Percentiles rank a stretch among this genome's conserved stretches.
These are phyloP conservation scores for Sclerotinia minor DNA, from an alignment of 2,329 filamentous ascomycete genomes.

Conservation along the genomic window DNA sequence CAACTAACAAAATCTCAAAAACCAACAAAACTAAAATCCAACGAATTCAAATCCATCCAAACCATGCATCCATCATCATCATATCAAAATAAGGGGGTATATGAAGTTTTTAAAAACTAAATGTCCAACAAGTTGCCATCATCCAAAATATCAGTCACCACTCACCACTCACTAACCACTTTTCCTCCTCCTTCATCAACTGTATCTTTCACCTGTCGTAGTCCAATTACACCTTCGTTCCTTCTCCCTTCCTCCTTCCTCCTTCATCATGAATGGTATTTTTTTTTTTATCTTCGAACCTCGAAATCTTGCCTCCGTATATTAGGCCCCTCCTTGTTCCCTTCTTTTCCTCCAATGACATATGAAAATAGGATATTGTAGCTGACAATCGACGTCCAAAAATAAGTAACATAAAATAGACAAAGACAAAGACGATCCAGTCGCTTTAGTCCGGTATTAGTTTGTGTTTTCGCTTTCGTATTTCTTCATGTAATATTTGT, in stretches of 20 bases:
- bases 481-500: not conserved
- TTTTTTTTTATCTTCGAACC: conserved; percentile 10
- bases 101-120: conserved; percentile 1
- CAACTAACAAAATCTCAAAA: too few species aligned
- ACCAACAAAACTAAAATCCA: not conserved
- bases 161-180: not conserved
- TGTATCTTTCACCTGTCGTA: not conserved
- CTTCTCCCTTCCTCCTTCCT: not conserved
- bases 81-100: conserved; percentile 10
- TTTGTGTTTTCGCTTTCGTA: not conserved
- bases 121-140: not conserved
- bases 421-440: conserved; percentile 9
- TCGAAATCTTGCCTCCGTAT: not conserved
- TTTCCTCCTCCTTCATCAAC: not conserved
- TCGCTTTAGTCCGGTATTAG: conserved; percentile 12
- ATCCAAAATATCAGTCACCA: not conserved
- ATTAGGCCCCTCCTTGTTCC: not conserved
- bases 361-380: conserved; percentile 2
- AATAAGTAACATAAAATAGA: not conserved
- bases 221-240: not conserved
- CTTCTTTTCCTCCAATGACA: not conserved
- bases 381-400: not conserved
- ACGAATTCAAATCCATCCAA: not conserved
- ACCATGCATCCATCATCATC: not conserved
- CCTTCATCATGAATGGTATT: not conserved